These are phyloP conservation scores for Erodium trifolium DNA, from an alignment of 441 rosid genomes.

Conservation along the genomic window DNA sequence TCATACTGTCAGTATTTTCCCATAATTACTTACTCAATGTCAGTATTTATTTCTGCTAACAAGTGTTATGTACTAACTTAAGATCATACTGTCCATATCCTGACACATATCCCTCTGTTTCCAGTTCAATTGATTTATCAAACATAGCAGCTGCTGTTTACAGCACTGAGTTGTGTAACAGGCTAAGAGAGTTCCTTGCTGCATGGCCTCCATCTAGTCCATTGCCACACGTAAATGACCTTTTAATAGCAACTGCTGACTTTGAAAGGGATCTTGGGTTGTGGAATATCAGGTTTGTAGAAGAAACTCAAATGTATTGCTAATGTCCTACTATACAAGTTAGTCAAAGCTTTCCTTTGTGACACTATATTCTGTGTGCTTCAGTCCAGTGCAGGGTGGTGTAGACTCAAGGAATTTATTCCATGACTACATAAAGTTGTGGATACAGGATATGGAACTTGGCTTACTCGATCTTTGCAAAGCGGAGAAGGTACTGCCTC, in stretches of 20 bases:
- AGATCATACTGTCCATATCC: constrained; percentile 4
- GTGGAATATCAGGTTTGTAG: constrained; percentile 74
- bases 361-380: constrained; percentile 21
- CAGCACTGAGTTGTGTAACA: constrained; percentile 62
- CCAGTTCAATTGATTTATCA: constrained; percentile 86
- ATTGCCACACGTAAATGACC: constrained; percentile 71
- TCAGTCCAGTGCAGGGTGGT: constrained; percentile 74
- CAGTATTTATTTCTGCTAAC: neutral
- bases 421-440: constrained; percentile 71
- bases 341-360: constrained; percentile 15
- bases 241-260: constrained; percentile 70
- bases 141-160: constrained; percentile 74
- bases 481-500: constrained; percentile 68
- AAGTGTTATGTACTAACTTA: neutral
- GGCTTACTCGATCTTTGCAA: constrained; percentile 83
- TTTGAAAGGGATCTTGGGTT: constrained; percentile 68
- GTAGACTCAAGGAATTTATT: constrained; percentile 69
- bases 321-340: constrained; percentile 13
- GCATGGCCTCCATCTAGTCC: constrained; percentile 92
- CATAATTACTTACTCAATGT: neutral
- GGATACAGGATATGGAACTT: constrained; percentile 95
- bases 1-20: neutral
- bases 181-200: constrained; percentile 66
- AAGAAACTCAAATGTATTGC: neutral
- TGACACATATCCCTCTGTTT: constrained; percentile 19